Evolutionary conservation across 192 early-diverging fungal genomes (phyloP).

Genomic region (Podochytrium sp.): DNA sequence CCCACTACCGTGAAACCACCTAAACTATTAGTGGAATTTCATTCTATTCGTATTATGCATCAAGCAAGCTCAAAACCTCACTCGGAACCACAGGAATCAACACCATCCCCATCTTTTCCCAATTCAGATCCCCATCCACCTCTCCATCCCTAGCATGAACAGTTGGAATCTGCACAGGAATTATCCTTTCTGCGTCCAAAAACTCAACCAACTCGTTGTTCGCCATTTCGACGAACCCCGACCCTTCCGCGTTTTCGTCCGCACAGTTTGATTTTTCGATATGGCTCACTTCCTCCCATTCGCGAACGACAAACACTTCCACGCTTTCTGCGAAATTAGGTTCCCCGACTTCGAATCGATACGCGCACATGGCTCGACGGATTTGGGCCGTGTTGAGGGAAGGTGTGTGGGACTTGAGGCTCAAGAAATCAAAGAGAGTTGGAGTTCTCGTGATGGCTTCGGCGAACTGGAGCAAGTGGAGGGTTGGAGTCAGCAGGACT

Average conservation of each 20-base stretch:
- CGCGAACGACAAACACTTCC: slow-evolving; percentile 71
- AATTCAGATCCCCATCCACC: too few species aligned
- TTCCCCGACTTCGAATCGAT: slow-evolving; percentile 91
- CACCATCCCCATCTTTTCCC: not conserved
- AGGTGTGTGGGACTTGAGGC: slow-evolving; percentile 66
- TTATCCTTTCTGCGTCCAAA: not conserved
- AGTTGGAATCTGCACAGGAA: not conserved
- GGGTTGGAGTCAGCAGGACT: slow-evolving; percentile 67
- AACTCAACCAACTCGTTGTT: slow-evolving; percentile 8
- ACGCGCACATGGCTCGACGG: slow-evolving; percentile 71
- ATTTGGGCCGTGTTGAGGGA: slow-evolving; percentile 63
- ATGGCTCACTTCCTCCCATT: slow-evolving; percentile 62
- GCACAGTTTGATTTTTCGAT: too few species aligned
- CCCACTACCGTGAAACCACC: too few species aligned
- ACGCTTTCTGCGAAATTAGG: slow-evolving; percentile 70
- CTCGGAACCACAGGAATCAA: slow-evolving; percentile 18
- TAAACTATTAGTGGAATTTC: too few species aligned
- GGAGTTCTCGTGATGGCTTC: slow-evolving; percentile 78
- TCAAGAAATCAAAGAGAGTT: slow-evolving; percentile 75
- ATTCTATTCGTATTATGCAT: too few species aligned
- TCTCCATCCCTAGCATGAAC: not conserved
- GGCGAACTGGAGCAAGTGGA: slow-evolving; percentile 82
- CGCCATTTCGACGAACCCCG: not conserved
- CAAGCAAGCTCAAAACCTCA: slow-evolving; percentile 17
- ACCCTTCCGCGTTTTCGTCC: not conserved